Conservation (phyloP, 2,329 filamentous ascomycete species). For the Elsinoe batatas region DNA sequence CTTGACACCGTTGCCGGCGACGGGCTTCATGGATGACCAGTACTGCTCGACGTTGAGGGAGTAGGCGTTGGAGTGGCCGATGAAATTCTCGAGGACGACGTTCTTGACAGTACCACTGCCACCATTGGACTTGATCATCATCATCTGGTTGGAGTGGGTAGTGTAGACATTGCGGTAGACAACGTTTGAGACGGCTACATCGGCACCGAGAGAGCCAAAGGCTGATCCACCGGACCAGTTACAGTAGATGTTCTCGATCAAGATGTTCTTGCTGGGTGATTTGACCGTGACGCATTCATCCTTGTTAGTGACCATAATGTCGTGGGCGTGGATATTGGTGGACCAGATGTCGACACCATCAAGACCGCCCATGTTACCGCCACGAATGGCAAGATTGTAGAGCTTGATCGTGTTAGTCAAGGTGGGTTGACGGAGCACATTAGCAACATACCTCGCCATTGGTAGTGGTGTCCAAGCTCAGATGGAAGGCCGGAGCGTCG, state of each 20-base stretch:
- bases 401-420: slow-evolving; percentile 19
- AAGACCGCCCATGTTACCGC: slow-evolving; percentile 42
- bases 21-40: slow-evolving; percentile 37
- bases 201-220: slow-evolving; percentile 45
- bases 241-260: slow-evolving; percentile 53
- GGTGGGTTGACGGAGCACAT: no score
- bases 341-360: slow-evolving; percentile 49
- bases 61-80: slow-evolving; percentile 51
- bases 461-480: slow-evolving; percentile 40
- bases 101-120: slow-evolving; percentile 45
- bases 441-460: slow-evolving; percentile 34
- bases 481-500: slow-evolving; percentile 43
- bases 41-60: slow-evolving; percentile 46
- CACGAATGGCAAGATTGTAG: slow-evolving; percentile 48
- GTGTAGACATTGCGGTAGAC: slow-evolving; percentile 50
- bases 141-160: slow-evolving; percentile 51
- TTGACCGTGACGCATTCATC: slow-evolving; percentile 53
- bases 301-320: slow-evolving; percentile 53
- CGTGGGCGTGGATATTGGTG: slow-evolving; percentile 49
- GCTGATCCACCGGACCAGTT: slow-evolving; percentile 51
- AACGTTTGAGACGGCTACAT: slow-evolving; percentile 43
- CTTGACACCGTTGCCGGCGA: slow-evolving; percentile 42
- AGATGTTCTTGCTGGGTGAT: slow-evolving; percentile 42
- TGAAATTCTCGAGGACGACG: slow-evolving; percentile 47
- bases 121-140: slow-evolving; percentile 49